Percentiles rank a stretch among this genome's conserved stretches.
These are phyloP conservation scores for Haplographium delicatum DNA, from an alignment of 495 filamentous ascomycete genomes.

Conservation along the genomic window DNA sequence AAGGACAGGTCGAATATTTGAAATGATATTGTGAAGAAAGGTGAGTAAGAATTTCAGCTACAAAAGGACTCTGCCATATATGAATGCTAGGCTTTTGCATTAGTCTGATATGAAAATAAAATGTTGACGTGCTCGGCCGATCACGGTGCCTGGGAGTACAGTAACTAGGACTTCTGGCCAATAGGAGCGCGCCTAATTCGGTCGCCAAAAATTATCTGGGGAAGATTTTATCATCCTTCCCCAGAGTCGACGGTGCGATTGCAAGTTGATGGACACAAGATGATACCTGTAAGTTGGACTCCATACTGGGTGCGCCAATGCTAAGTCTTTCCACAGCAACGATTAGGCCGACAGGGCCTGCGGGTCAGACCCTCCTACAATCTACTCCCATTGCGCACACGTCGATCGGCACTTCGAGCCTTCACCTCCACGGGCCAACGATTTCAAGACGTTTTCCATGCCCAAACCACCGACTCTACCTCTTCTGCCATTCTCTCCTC, in stretches of 20 bases:
- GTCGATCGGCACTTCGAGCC: slow-evolving; percentile 15
- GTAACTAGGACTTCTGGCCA: background rate
- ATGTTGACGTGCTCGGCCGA: background rate
- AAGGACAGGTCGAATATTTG: no score
- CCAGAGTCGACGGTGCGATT: background rate
- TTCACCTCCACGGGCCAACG: slow-evolving; percentile 37
- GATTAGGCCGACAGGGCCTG: slow-evolving; percentile 22
- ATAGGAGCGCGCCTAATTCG: slow-evolving; percentile 1
- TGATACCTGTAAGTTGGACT: slow-evolving; percentile 20
- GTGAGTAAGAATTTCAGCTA: no score
- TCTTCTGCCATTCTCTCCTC: slow-evolving; percentile 40
- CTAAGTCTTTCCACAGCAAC: slow-evolving; percentile 12
- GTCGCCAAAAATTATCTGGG: slow-evolving; percentile 14
- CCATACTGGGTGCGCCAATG: background rate
- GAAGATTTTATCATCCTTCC: slow-evolving; percentile 3
- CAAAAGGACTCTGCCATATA: no score
- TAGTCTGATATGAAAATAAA: no score
- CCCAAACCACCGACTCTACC: slow-evolving; percentile 40
- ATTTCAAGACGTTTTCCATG: slow-evolving; percentile 45
- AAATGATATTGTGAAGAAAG: no score
- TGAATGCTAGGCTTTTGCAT: no score
- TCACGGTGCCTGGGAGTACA: background rate
- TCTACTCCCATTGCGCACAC: slow-evolving; percentile 14
- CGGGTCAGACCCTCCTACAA: slow-evolving; percentile 19
- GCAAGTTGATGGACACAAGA: slow-evolving; percentile 17